Evolutionary conservation across 2,329 filamentous ascomycete genomes (phyloP), one percentile per base, ranked within the genome.

Genomic region (Verruconis gallopava): DNA sequence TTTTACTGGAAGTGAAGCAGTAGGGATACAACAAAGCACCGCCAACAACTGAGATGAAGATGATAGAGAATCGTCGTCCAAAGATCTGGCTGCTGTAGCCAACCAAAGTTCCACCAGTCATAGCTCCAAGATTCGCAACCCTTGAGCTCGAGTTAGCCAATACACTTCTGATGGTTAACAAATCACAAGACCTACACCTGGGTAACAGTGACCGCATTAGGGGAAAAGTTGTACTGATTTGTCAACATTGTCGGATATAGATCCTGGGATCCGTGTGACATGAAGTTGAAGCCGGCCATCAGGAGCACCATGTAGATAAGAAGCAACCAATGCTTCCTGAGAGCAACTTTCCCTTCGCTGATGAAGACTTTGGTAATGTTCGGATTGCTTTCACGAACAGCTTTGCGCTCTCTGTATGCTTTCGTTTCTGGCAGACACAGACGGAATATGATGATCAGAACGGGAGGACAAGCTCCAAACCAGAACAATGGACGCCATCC

Each of bases 201-300:
- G 2, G 66, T 68, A 3, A 69, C 59, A 2, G 66, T 69, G 3
- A 68, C 64, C 3, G 53, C 58, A 44, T 67, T 60, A 21, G 60
- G 43, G 5, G 62, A 66, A 59, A 77, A 76, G 42, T 64, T 60
- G 56, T 69, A 75, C 50, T 75, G 67, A 48, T 70, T 82, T 60
- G 62, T 51, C 12, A 77, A 55, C 65, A 78, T 71, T 3, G 73
- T 75, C 0, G 71, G 73, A 48, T 77, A 79, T 2, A 77, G 58
- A 57, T 80, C 75, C 52, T 81, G 77, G 17, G 75, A 81, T 42
- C 82, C 82, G 55, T 88, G 83, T 14, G 78, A 82, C 81, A 91
- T 86, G 56, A 91, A 93, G 63, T 93, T 93, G 67, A 93, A 91
- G 3, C 85, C 85, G 2, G 84, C 80, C 84, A 93, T 93, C 30